Conservation (phyloP, 2,329 filamentous ascomycete species). For the Pseudopyricularia javanii region DNA sequence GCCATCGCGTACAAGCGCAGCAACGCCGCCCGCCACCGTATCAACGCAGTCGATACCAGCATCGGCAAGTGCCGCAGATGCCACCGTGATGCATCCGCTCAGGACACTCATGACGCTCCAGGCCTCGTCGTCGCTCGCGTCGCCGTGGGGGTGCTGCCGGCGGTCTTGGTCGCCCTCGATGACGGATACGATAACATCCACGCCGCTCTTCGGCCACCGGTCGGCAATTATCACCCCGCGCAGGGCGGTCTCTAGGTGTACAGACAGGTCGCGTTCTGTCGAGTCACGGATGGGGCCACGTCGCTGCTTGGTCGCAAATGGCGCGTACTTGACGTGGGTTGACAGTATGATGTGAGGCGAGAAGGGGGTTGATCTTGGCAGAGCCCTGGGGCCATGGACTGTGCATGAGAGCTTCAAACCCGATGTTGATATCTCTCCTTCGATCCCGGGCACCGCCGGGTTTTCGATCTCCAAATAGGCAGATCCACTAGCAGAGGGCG, state of each 20-base stretch:
- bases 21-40: conserved; percentile 77
- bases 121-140: conserved; percentile 42
- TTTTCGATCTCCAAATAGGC: conserved; percentile 65
- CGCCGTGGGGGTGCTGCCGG: conserved; percentile 18
- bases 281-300: conserved; percentile 78
- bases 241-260: conserved; percentile 83
- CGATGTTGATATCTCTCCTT: conserved; percentile 8
- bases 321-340: conserved; percentile 92
- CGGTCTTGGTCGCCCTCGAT: conserved; percentile 84
- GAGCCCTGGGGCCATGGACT: conserved; percentile 82
- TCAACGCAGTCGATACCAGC: conserved; percentile 95
- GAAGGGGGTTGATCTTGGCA: conserved; percentile 83
- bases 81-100: conserved; percentile 84
- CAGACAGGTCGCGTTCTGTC: conserved; percentile 76
- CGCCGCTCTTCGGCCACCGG: conserved; percentile 94
- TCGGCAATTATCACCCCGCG: conserved; percentile 85
- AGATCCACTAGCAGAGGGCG: conserved; percentile 86
- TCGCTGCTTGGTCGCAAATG: conserved; percentile 75
- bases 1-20: conserved; percentile 52
- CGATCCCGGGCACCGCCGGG: conserved; percentile 21
- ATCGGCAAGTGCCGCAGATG: conserved; percentile 83
- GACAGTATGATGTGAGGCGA: conserved; percentile 84
- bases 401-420: conserved; percentile 87
- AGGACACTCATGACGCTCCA: conserved; percentile 90
- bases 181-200: conserved; percentile 89